Conservation (phyloP, 306 rosid species). For the Hippophae tibetana region DNA sequence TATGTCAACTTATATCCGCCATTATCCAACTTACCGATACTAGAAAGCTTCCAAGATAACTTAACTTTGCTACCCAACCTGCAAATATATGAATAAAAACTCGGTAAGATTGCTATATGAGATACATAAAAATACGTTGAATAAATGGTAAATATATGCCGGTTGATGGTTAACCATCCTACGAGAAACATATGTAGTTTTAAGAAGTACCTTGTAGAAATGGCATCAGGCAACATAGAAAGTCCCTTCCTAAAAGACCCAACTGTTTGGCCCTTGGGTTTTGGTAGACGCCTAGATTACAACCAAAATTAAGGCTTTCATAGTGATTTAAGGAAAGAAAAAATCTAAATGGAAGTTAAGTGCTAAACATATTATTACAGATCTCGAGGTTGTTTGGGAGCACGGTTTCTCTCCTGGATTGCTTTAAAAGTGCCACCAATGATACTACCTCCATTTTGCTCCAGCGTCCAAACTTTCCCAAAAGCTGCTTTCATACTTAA, state of each 20-base stretch:
- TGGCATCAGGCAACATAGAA: conserved; percentile 79
- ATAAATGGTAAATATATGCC: neutral
- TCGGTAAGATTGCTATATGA: conserved; percentile 13
- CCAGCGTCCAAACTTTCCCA: conserved; percentile 91
- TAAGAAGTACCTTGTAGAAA: conserved; percentile 54
- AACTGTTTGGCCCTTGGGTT: conserved; percentile 93
- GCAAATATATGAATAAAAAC: conserved; percentile 22
- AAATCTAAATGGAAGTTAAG: conserved; percentile 19
- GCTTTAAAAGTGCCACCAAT: conserved; percentile 96
- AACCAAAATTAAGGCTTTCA: conserved; percentile 28
- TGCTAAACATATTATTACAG: conserved; percentile 40
- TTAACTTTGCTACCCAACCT: conserved; percentile 84
- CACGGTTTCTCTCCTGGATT: conserved; percentile 58
- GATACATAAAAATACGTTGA: neutral
- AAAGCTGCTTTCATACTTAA: conserved; percentile 98
- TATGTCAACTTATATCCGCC: conserved; percentile 70
- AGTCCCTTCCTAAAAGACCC: conserved; percentile 94
- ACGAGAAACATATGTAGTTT: conserved; percentile 8
- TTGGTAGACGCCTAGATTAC: conserved; percentile 72
- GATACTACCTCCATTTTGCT: conserved; percentile 89
- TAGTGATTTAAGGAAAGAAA: conserved; percentile 8
- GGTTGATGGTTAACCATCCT: neutral
- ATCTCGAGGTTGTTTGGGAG: conserved; percentile 68
- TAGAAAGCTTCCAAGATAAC: conserved; percentile 82
- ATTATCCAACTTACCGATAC: conserved; percentile 55